Percentiles rank a stretch among this genome's conserved stretches.
Conservation (phyloP, 202 grass and related monocot species). For the Tripidium arundinaceum region DNA sequence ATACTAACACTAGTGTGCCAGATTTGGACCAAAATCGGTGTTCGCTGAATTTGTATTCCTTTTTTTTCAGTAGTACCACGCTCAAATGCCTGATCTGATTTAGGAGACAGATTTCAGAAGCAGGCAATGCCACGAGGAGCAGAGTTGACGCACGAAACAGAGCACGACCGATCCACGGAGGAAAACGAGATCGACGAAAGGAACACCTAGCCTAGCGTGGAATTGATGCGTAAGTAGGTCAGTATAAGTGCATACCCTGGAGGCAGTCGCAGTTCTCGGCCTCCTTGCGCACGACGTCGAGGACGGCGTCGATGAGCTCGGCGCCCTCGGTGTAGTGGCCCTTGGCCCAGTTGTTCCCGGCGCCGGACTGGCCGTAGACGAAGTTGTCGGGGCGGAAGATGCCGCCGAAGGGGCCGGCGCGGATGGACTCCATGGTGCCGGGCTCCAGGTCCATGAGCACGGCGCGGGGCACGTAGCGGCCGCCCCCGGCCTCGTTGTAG, state of each 20-base stretch:
- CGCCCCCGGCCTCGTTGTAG: conserved; percentile 57
- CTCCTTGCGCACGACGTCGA: conserved; percentile 84
- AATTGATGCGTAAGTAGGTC: background rate
- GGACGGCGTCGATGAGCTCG: conserved; percentile 73
- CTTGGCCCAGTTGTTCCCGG: conserved; percentile 82
- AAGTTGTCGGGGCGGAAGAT: conserved; percentile 90
- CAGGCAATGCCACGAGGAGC: background rate
- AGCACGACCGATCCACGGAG: background rate
- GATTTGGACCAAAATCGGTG: background rate
- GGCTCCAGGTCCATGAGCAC: conserved; percentile 88
- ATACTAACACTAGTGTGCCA: background rate
- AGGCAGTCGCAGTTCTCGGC: conserved; percentile 83
- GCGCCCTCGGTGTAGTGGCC: conserved; percentile 79
- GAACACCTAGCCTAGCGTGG: background rate
- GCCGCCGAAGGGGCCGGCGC: conserved; percentile 58
- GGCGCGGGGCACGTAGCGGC: conserved; percentile 68
- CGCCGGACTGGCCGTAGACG: conserved; percentile 73
- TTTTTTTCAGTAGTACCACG: background rate
- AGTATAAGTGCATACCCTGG: conserved; percentile 29
- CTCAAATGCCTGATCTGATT: background rate
- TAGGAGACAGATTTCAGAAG: background rate
- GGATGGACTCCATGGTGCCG: conserved; percentile 86
- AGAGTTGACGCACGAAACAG: background rate
- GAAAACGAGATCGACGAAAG: background rate
- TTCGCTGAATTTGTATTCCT: background rate